Evolutionary conservation across 2,329 filamentous ascomycete genomes (phyloP).

Genomic region (Nothophaeocryptopus gaeumannii): DNA sequence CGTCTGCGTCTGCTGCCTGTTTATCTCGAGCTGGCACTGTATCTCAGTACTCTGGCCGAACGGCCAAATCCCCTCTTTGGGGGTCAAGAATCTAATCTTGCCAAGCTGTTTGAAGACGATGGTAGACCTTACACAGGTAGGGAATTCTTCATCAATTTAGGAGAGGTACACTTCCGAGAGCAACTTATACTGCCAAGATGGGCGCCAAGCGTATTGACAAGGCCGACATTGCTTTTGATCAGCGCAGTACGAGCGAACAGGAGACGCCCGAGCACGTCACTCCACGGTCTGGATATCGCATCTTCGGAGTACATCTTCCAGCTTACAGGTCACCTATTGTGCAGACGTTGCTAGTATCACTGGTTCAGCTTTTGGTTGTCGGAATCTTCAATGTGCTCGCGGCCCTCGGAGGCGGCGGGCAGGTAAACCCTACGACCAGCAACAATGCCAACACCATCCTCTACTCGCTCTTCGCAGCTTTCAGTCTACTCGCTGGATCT

Average conservation of each 20-base stretch:
- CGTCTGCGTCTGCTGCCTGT: too few species aligned
- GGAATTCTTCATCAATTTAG: too few species aligned
- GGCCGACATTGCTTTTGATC: not conserved
- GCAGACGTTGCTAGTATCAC: not conserved
- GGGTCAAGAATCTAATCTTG: too few species aligned
- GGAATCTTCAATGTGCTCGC: constrained; percentile 52
- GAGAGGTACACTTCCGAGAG: too few species aligned
- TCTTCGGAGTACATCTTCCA: not conserved
- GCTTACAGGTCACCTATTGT: not conserved
- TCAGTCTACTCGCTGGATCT: constrained; percentile 65
- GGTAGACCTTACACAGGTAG: too few species aligned
- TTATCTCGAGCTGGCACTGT: too few species aligned
- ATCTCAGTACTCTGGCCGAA: too few species aligned
- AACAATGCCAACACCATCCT: constrained; percentile 68
- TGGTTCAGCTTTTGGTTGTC: constrained; percentile 2
- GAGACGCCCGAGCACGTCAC: not conserved
- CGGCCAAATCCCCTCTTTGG: too few species aligned
- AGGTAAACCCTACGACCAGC: constrained; percentile 46
- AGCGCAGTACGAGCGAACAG: not conserved
- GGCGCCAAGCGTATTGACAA: not conserved
- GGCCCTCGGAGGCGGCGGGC: constrained; percentile 50
- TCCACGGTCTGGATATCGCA: not conserved
- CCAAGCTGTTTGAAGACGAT: too few species aligned
- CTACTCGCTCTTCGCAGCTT: constrained; percentile 67
- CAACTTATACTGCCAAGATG: too few species aligned